These are phyloP conservation scores for Sugiyamaella boreocaroliniensis DNA, from an alignment of 805 yeast species.

Conservation along the genomic window DNA sequence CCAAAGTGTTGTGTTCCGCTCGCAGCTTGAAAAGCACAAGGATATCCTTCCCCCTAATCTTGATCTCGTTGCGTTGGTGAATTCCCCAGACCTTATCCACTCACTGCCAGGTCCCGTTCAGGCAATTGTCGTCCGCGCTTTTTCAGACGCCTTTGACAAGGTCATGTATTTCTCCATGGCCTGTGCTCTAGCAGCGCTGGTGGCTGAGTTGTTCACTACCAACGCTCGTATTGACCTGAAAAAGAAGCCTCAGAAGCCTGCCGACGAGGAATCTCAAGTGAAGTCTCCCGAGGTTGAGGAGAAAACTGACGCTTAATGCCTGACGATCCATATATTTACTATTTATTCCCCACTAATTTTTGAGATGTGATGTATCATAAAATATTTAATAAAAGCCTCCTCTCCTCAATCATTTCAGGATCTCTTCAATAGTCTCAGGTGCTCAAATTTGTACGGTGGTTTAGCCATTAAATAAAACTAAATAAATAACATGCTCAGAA, in stretches of 20 bases:
- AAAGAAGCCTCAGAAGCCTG: background rate
- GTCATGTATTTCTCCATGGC: conserved; percentile 11
- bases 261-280: background rate
- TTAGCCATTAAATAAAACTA: background rate
- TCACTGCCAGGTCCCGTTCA: conserved; percentile 1
- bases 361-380: too few relatives aligned
- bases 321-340: background rate
- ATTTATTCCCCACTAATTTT: background rate
- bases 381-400: too few relatives aligned
- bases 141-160: conserved; percentile 4
- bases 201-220: conserved; percentile 2
- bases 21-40: background rate
- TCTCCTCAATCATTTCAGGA: too few relatives aligned
- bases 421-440: too few relatives aligned
- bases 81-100: conserved; percentile 9
- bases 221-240: conserved; percentile 1
- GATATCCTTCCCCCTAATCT: background rate
- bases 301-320: background rate
- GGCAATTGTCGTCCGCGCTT: conserved; percentile 3
- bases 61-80: conserved; percentile 1
- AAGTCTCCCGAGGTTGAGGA: background rate
- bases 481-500: conserved; percentile 21
- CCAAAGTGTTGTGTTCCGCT: conserved; percentile 10
- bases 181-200: background rate
- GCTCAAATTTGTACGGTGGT: too few relatives aligned